Base-by-base conservation (phyloP, 768 basidiomycete genomes). In the Pleurotus pulmonarius region DNA sequence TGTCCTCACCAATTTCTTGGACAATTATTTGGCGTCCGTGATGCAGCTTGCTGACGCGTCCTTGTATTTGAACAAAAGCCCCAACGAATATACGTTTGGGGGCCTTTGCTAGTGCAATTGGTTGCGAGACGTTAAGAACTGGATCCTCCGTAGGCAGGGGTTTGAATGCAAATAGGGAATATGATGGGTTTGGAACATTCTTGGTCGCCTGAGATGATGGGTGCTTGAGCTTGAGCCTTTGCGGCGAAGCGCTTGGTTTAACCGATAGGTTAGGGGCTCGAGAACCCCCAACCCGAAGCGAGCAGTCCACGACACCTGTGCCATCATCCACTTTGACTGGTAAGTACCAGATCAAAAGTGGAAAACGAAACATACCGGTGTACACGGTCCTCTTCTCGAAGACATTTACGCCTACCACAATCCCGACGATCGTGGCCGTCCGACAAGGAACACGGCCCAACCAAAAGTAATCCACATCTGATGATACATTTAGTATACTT, bases 361-460 rank as follows among this genome's bases (percentile, higher is more conserved):
- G 16, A 25, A 52, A 4, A 53, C 20, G 56, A 18, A 25, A 61
- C 77, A 60, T 59, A 87, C 90, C 63, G 0, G 79, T 77, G 65
- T 90, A 90, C 1, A 84, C 61, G 13, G 83, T 72, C 38, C 81
- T 78, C 59, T 74, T 78, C 60, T 90, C 88, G 57, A 81, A 85
- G 0, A 74, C 68, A 46, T 80, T 76, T 5, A 88, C 67, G 2
- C 83, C 88, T 1, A 91, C 84, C 3, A 91, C 69, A 51, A 90
- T 66, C 1, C 85, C 90, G 15, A 86, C 75, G 2, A 90, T 64
- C 38, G 72, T 67, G 15, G 88, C 83, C 2, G 69, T 82, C 12
- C 89, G 74, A 67, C 88, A 91, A 3, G 90, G 90, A 1, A 87
- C 75, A 15, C 83, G 70, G 8, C 87, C 87, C 12, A 92, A 70